Percentiles rank a stretch among this genome's conserved stretches.
Conservation (phyloP, 2,329 filamentous ascomycete genomes). For the Colletotrichum abscissum region DNA sequence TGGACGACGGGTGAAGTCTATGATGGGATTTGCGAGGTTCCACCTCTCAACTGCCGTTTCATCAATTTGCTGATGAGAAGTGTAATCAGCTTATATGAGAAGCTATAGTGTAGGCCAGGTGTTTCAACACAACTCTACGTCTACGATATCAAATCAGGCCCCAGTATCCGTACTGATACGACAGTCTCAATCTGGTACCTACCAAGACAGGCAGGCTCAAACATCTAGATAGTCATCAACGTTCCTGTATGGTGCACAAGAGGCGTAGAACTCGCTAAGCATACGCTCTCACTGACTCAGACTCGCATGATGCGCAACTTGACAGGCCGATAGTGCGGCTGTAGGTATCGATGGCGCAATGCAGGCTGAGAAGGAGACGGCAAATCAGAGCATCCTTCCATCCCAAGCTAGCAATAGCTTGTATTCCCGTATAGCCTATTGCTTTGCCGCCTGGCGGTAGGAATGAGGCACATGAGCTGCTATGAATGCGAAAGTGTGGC, state of each 20-base stretch:
- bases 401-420: constrained; percentile 7
- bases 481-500: background rate
- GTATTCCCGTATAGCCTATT: constrained; percentile 5
- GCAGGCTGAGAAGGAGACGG: background rate
- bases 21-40: background rate
- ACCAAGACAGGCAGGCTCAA: background rate
- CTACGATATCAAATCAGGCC: background rate
- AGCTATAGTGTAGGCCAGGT: background rate
- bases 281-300: background rate
- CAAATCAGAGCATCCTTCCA: background rate
- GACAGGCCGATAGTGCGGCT: constrained; percentile 4
- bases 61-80: background rate
- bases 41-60: background rate
- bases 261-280: background rate
- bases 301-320: background rate
- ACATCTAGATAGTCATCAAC: background rate
- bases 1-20: background rate
- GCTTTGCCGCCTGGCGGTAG: background rate
- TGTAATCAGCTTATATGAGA: background rate
- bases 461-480: background rate
- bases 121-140: background rate
- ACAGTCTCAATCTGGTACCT: background rate
- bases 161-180: too few species aligned
- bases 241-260: background rate
- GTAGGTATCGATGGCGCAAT: constrained; percentile 2